phyloP scores from a whole-genome alignment of 2,329 filamentous ascomycete species.

The Proliferodiscus dingleyae region DNA sequence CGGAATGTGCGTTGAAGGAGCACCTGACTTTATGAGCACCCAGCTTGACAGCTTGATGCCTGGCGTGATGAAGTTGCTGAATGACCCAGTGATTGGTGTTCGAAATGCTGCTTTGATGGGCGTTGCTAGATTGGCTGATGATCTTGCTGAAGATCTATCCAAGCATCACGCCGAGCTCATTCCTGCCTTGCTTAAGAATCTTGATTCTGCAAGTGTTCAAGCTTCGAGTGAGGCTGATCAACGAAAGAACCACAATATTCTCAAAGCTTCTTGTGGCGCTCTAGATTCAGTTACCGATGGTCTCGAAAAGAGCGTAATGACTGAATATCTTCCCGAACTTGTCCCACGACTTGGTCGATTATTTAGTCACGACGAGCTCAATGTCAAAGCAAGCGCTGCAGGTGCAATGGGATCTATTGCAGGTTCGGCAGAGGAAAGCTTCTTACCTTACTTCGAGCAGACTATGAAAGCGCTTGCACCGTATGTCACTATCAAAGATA shows the following conservation, averaged over 20 bases:
- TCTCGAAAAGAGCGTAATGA: conserved; percentile 74
- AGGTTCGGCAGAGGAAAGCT: conserved; percentile 73
- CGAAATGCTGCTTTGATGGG: conserved; percentile 83
- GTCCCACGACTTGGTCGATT: conserved; percentile 81
- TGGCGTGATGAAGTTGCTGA: conserved; percentile 73
- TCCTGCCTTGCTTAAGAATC: conserved; percentile 79
- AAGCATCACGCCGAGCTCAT: conserved; percentile 82
- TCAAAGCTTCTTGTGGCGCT: conserved; percentile 84
- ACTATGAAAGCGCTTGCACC: conserved; percentile 86
- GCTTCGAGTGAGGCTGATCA: conserved; percentile 57
- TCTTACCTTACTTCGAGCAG: conserved; percentile 85
- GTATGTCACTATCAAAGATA: conserved; percentile 82
- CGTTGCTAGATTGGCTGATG: conserved; percentile 85
- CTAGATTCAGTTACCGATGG: conserved; percentile 89
- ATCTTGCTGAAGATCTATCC: conserved; percentile 84
- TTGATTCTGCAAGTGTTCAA: conserved; percentile 71
- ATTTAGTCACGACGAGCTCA: conserved; percentile 77
- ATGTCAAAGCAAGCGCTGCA: conserved; percentile 84
- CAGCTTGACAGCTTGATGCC: conserved; percentile 85
- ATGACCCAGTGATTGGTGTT: conserved; percentile 79
- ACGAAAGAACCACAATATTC: conserved; percentile 76
- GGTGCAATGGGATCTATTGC: conserved; percentile 89
- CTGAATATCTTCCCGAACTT: conserved; percentile 75
- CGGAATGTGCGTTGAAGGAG: conserved; percentile 92
- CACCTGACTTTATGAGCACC: conserved; percentile 93